A percentile compares a stretch with the other conserved stretches of the same genome.
phyloP scores from a whole-genome alignment of 495 filamentous ascomycete genomes.

The Tuber umbilicatum region DNA sequence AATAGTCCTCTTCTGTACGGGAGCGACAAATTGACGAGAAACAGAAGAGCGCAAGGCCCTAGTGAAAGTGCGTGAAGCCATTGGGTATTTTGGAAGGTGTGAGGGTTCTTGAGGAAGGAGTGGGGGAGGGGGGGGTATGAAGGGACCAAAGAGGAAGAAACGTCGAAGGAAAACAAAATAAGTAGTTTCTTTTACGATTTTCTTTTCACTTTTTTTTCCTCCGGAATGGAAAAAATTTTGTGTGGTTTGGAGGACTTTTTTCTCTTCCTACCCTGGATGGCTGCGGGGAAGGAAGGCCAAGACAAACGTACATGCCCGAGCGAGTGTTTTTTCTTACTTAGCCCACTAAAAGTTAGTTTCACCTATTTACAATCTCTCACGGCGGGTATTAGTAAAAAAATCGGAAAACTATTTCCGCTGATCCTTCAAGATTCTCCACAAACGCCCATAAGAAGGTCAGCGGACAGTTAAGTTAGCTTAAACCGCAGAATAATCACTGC shows the following conservation, averaged over 20 bases:
- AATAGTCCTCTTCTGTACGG: slow-evolving; percentile 63
- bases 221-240: not conserved
- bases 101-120: not conserved
- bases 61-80: slow-evolving; percentile 79
- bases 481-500: too few species aligned
- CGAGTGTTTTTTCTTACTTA: not conserved
- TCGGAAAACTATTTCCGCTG: too few species aligned
- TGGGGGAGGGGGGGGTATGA: not conserved
- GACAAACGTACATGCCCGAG: not conserved
- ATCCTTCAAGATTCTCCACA: too few species aligned
- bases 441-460: too few species aligned
- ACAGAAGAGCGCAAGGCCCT: slow-evolving; percentile 71
- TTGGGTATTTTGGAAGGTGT: slow-evolving; percentile 46
- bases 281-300: not conserved
- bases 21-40: slow-evolving; percentile 63
- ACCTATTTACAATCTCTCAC: not conserved
- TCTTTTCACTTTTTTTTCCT: too few species aligned
- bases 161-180: not conserved
- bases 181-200: not conserved
- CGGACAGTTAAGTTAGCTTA: too few species aligned
- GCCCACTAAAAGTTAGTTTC: not conserved
- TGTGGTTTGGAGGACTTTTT: not conserved
- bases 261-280: not conserved
- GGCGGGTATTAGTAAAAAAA: too few species aligned
- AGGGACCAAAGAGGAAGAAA: not conserved